These are phyloP conservation scores for Entamoeba nuttalli DNA, from an alignment of 208 protist species.

Conservation along the genomic window DNA sequence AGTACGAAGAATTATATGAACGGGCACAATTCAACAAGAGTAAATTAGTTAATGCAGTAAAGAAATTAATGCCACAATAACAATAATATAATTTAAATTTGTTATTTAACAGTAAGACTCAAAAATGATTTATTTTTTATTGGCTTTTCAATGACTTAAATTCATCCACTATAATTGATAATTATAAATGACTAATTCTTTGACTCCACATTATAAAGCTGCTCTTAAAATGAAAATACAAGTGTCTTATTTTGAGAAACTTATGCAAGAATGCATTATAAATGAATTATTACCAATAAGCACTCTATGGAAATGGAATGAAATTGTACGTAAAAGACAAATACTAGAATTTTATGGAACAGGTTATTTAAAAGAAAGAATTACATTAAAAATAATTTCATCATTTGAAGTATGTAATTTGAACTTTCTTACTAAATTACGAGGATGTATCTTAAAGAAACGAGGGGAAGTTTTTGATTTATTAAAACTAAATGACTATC, in stretches of 20 bases:
- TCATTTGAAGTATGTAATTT: neutral
- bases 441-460: neutral
- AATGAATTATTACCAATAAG: neutral
- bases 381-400: neutral
- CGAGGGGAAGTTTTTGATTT: neutral
- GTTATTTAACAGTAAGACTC: too few relatives aligned
- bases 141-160: too few relatives aligned
- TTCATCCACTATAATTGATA: too few relatives aligned
- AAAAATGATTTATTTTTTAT: too few relatives aligned
- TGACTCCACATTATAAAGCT: neutral
- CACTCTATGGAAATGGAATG: neutral
- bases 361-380: neutral
- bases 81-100: too few relatives aligned
- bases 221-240: neutral
- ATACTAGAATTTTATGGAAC: neutral
- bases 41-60: neutral
- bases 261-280: neutral
- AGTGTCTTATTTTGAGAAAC: neutral
- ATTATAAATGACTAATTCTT: too few relatives aligned
- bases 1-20: neutral
- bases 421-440: neutral
- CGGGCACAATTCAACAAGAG: neutral
- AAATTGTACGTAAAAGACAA: neutral
- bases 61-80: neutral
- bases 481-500: neutral